Base-by-base conservation (phyloP, 2,329 filamentous ascomycete species). In the Corinectria fuckeliana region DNA sequence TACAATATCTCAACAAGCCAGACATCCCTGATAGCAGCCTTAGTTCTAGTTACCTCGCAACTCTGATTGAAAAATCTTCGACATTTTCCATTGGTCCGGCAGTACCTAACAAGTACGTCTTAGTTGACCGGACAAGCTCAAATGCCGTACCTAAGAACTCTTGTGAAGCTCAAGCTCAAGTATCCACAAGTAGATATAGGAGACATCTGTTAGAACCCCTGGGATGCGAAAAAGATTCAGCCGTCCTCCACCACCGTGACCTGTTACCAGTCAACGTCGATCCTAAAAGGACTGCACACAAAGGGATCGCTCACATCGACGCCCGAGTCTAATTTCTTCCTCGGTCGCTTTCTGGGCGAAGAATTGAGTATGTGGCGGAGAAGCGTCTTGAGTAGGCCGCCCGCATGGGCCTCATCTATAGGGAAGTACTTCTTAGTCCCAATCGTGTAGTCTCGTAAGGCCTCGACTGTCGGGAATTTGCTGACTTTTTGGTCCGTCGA, bases 281-380 rank as follows among this genome's bases (percentile, higher is more conserved):
- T 26, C 42, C 23, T 25, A 45, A 28, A 10, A 3, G 23, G n/a
- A 9, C 13, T 28, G n/a, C n/a, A n/a, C n/a, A n/a, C n/a, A n/a
- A n/a, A n/a, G n/a, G n/a, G n/a, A n/a, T n/a, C n/a, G n/a, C 9
- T 26, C n/a, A 45, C 6, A 28, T 30, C 42, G 28, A 45, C 23
- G 7, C 25, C 25, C 6, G 13, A 45, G 3, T 45, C 42, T 13
- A 26, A 25, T 30, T n/a, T 18, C 10, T 48, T 30, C 18, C 16
- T 14, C 11, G 14, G 7, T n/a, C 21, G 18, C 23, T n/a, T 20
- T 23, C 7, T 34, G 13, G 45, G 5, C 26, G 4, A 11, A n/a
- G 26, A 21, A 11, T 14, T 21, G 4, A 41, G 11, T 14, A 67
- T 60, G 50, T 66, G 50, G 2, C 58, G 56, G 26, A 66, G 58